Evolutionary conservation across 2,329 filamentous ascomycete genomes (phyloP).

Genomic region (Didymella pinodella): DNA sequence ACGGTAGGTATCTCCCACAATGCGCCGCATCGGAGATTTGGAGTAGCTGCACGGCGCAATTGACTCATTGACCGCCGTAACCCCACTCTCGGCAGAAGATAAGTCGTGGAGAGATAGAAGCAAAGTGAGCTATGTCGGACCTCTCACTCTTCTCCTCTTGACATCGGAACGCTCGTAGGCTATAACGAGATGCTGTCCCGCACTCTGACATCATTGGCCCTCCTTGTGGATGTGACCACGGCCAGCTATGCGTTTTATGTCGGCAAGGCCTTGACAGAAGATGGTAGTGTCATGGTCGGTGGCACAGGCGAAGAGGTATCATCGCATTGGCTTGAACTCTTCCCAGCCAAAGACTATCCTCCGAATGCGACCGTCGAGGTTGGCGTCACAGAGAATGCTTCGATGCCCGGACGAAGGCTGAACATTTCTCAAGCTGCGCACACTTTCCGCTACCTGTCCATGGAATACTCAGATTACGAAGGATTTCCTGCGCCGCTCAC

Average conservation of each 20-base stretch:
- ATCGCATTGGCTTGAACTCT: conserved; percentile 58
- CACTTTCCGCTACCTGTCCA: conserved; percentile 48
- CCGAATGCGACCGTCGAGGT: conserved; percentile 55
- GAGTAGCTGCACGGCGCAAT: conserved; percentile 6
- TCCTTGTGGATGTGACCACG: conserved; percentile 21
- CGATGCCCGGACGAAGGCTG: conserved; percentile 47
- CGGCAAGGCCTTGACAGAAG: conserved; percentile 55
- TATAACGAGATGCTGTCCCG: conserved; percentile 15
- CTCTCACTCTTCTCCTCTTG: background rate
- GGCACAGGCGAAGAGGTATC: conserved; percentile 60
- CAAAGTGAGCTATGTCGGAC: background rate
- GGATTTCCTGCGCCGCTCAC: conserved; percentile 56
- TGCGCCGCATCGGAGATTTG: conserved; percentile 12
- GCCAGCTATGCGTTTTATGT: conserved; percentile 61
- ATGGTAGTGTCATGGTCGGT: conserved; percentile 55
- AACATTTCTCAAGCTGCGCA: conserved; percentile 47
- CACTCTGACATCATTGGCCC: conserved; percentile 15
- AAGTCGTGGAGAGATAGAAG: conserved; percentile 1
- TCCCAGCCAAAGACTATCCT: conserved; percentile 53
- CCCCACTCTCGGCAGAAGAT: conserved; percentile 20
- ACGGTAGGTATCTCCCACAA: background rate
- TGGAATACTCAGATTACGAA: conserved; percentile 53
- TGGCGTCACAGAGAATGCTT: conserved; percentile 53
- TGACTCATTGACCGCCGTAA: conserved; percentile 7
- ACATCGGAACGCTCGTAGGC: too few relatives aligned